Conservation (phyloP, 768 basidiomycete species). For the Tylopilus cervinicoccineus region DNA sequence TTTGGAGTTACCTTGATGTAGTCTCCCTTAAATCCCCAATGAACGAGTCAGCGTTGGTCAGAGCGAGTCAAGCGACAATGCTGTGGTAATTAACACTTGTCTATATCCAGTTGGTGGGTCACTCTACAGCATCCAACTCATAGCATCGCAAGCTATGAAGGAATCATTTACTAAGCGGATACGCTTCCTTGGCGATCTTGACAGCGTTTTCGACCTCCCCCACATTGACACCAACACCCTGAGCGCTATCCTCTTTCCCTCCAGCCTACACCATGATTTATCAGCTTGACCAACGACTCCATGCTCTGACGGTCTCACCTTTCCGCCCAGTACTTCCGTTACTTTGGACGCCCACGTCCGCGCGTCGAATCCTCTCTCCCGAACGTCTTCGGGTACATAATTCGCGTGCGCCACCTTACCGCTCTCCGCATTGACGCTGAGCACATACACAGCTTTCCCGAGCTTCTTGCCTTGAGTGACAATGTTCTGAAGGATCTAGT, state of each 20-base stretch:
- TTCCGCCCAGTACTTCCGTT: slow-evolving; percentile 80
- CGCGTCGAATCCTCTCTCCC: slow-evolving; percentile 70
- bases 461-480: slow-evolving; percentile 76
- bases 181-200: slow-evolving; percentile 46
- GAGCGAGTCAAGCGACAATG: not conserved
- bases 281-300: slow-evolving; percentile 4
- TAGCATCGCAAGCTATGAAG: not conserved
- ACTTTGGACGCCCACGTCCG: slow-evolving; percentile 85
- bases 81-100: not conserved
- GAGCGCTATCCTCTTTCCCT: slow-evolving; percentile 89
- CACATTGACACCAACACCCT: slow-evolving; percentile 77
- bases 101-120: not conserved
- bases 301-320: slow-evolving; percentile 47
- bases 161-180: slow-evolving; percentile 20
- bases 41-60: not conserved
- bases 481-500: slow-evolving; percentile 71
- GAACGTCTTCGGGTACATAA: slow-evolving; percentile 61
- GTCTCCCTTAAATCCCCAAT: not conserved
- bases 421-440: slow-evolving; percentile 67
- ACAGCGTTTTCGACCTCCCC: slow-evolving; percentile 67
- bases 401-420: slow-evolving; percentile 88
- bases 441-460: slow-evolving; percentile 81
- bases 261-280: slow-evolving; percentile 59
- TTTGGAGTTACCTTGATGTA: not conserved
- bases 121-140: not conserved